Evolutionary conservation across 2,329 filamentous ascomycete species (phyloP).

Genomic region (Epichloe bromicola): DNA sequence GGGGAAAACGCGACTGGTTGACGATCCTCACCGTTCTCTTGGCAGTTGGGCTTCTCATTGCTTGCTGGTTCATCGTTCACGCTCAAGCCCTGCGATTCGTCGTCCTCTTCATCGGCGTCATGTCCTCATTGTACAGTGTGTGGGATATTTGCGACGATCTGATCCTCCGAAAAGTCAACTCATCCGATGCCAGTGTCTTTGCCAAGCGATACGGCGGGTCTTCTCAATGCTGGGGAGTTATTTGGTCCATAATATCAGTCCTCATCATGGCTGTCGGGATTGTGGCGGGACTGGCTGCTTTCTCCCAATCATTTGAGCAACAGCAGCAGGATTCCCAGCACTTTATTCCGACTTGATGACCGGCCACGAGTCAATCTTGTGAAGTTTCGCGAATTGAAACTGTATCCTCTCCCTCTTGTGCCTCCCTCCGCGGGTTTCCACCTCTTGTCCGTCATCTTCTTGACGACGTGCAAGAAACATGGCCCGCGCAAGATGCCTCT

Average conservation of each 20-base stretch:
- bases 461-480: too few species aligned
- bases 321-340: conserved; percentile 56
- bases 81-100: conserved; percentile 62
- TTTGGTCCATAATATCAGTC: conserved; percentile 64
- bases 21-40: conserved; percentile 58
- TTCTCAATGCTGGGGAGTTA: conserved; percentile 67
- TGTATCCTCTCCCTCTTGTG: too few species aligned
- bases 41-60: conserved; percentile 58
- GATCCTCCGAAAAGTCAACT: conserved; percentile 68
- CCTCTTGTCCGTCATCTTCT: too few species aligned
- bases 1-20: conserved; percentile 67
- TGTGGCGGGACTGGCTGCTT: conserved; percentile 63
- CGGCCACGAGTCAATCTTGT: too few species aligned
- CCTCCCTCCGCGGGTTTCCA: too few species aligned
- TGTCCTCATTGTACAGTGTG: conserved; percentile 67
- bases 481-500: too few species aligned
- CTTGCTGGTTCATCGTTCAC: conserved; percentile 69
- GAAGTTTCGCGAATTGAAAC: too few species aligned
- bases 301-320: conserved; percentile 55
- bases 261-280: conserved; percentile 61
- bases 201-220: conserved; percentile 67
- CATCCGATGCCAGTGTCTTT: conserved; percentile 67
- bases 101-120: conserved; percentile 69
- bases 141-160: conserved; percentile 82
- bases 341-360: conserved; percentile 40